These are phyloP conservation scores for Oenanthe javanica DNA, from an alignment of 140 eudicot genomes.

Conservation along the genomic window DNA sequence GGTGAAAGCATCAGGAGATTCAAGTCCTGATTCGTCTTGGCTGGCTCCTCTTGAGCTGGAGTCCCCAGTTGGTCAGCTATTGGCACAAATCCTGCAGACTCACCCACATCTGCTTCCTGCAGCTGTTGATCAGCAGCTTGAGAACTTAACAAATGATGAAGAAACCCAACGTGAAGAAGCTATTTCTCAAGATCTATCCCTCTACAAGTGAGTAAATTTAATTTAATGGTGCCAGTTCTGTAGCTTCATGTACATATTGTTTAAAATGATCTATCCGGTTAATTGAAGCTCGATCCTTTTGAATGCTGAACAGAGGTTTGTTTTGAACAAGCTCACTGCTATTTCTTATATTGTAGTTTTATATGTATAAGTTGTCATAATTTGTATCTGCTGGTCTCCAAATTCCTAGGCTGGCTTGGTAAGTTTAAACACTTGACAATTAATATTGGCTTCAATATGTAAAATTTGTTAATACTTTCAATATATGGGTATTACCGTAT, in stretches of 20 bases:
- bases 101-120: conserved; percentile 95
- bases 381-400: neutral
- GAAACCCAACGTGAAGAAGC: conserved; percentile 46
- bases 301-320: neutral
- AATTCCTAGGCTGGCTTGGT: neutral
- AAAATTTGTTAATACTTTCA: neutral
- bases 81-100: conserved; percentile 65
- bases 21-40: conserved; percentile 44
- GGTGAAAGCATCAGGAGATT: conserved; percentile 56
- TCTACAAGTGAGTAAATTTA: conserved; percentile 47
- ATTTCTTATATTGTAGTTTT: neutral
- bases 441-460: neutral
- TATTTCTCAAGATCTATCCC: conserved; percentile 43
- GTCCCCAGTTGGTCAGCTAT: conserved; percentile 83
- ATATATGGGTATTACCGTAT: neutral
- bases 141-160: conserved; percentile 60
- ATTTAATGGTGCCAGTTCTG: neutral
- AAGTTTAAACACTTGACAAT: neutral
- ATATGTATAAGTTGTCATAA: neutral
- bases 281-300: neutral
- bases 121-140: conserved; percentile 93
- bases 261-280: neutral
- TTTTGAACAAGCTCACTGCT: neutral
- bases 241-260: neutral
- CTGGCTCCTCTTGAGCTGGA: conserved; percentile 77